phyloP scores from a whole-genome alignment of 1,139 yeast genomes.

The Taiozyma onychis region DNA sequence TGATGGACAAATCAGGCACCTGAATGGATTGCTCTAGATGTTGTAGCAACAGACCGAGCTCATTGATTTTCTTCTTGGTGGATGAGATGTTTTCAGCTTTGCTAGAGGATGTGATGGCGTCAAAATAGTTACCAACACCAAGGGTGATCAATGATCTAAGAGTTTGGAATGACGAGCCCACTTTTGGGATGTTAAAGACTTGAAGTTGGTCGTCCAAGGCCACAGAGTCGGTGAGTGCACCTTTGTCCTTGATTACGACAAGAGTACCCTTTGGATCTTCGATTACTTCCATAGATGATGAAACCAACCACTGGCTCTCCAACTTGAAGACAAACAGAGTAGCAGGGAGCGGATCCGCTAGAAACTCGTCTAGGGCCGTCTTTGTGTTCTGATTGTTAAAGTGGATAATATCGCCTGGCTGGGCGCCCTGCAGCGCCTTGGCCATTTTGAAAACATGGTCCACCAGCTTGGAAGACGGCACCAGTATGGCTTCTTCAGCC shows the following conservation, averaged over 20 bases:
- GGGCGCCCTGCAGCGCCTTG: constrained; percentile 24
- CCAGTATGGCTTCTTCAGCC: background rate
- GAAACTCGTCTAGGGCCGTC: constrained; percentile 16
- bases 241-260: constrained; percentile 42
- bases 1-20: constrained; percentile 54
- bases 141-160: constrained; percentile 52
- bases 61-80: constrained; percentile 62
- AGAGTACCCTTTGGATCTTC: constrained; percentile 15
- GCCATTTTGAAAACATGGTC: constrained; percentile 24
- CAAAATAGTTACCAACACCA: constrained; percentile 51
- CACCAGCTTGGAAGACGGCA: constrained; percentile 10
- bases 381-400: constrained; percentile 18
- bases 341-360: constrained; percentile 20
- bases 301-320: constrained; percentile 12
- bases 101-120: constrained; percentile 30
- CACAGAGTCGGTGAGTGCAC: constrained; percentile 25
- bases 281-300: constrained; percentile 6
- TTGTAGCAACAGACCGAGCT: constrained; percentile 61
- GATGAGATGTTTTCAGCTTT: constrained; percentile 33
- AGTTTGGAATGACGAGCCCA: constrained; percentile 38
- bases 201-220: constrained; percentile 42
- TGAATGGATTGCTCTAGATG: constrained; percentile 66
- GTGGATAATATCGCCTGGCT: constrained; percentile 17
- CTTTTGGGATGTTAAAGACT: constrained; percentile 24
- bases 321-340: constrained; percentile 25